Evolutionary conservation across 164 flowering plant species (phyloP).

Genomic region (Paratinospora sagittata): DNA sequence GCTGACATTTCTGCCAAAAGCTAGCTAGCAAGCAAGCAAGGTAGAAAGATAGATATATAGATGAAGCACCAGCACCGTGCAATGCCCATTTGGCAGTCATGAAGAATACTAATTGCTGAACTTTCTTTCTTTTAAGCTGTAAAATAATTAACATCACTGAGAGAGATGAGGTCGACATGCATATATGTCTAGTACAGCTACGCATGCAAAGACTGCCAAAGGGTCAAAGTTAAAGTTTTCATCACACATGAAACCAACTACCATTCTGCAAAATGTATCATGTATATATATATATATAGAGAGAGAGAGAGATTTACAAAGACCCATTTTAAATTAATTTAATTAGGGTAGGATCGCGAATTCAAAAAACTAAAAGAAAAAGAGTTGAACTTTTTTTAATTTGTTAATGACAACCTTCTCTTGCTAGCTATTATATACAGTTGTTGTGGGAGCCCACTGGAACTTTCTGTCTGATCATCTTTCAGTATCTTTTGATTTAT

Average conservation of each 20-base stretch:
- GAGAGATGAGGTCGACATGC: too few relatives aligned
- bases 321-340: not conserved
- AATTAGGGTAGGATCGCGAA: not conserved
- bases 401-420: too few relatives aligned
- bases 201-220: not conserved
- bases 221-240: not conserved
- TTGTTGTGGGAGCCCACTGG: not conserved
- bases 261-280: not conserved
- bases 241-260: constrained; percentile 3
- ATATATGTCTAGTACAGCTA: not conserved
- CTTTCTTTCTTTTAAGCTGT: too few relatives aligned
- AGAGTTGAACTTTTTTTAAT: too few relatives aligned
- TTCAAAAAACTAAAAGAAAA: too few relatives aligned
- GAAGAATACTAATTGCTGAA: not conserved
- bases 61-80: too few relatives aligned
- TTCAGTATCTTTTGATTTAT: not conserved
- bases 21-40: too few relatives aligned
- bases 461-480: constrained; percentile 6
- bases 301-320: too few relatives aligned
- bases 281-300: not conserved
- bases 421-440: too few relatives aligned
- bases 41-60: too few relatives aligned
- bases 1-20: not conserved
- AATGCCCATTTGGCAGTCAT: not conserved
- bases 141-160: too few relatives aligned